Conservation (phyloP, 1,139 yeast species). For the Meyerozyma elateridarum region DNA sequence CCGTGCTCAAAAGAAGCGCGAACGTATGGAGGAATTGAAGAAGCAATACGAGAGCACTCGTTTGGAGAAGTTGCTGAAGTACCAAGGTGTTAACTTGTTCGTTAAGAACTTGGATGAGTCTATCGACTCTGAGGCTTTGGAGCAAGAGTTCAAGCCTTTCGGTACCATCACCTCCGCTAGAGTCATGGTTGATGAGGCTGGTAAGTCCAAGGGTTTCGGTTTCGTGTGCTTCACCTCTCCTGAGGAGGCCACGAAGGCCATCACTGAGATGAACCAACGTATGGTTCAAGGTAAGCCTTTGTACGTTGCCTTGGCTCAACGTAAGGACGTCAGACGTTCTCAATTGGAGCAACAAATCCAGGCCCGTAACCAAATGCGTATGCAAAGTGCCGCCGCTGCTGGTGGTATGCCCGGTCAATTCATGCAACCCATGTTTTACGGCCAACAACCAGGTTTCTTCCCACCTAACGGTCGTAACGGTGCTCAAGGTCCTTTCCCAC, state of each 20-base stretch:
- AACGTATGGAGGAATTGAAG: slow-evolving; percentile 95
- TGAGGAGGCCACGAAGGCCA: slow-evolving; percentile 98
- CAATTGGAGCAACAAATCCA: slow-evolving; percentile 97
- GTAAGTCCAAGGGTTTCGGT: slow-evolving; percentile 97
- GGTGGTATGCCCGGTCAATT: slow-evolving; percentile 94
- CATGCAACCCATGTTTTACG: slow-evolving; percentile 93
- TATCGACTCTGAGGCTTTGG: slow-evolving; percentile 85
- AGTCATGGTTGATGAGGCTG: slow-evolving; percentile 92
- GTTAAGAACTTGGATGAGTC: slow-evolving; percentile 94
- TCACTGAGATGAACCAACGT: slow-evolving; percentile 97
- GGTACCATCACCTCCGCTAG: slow-evolving; percentile 96
- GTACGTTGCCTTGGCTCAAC: slow-evolving; percentile 98
- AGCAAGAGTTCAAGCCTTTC: slow-evolving; percentile 88
- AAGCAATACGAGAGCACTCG: slow-evolving; percentile 92
- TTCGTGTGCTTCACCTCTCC: slow-evolving; percentile 97
- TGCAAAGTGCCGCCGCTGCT: slow-evolving; percentile 88
- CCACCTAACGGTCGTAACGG: slow-evolving; percentile 80
- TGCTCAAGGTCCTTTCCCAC: slow-evolving; percentile 80
- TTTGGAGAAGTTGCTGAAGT: slow-evolving; percentile 87
- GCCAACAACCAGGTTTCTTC: slow-evolving; percentile 79
- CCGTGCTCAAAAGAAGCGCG: slow-evolving; percentile 98
- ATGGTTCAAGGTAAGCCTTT: slow-evolving; percentile 94
- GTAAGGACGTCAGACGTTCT: slow-evolving; percentile 96
- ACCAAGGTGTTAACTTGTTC: slow-evolving; percentile 96
- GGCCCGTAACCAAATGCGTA: slow-evolving; percentile 97